Conservation (phyloP, 2,329 filamentous ascomycete species). For the Colletotrichum sidae region DNA sequence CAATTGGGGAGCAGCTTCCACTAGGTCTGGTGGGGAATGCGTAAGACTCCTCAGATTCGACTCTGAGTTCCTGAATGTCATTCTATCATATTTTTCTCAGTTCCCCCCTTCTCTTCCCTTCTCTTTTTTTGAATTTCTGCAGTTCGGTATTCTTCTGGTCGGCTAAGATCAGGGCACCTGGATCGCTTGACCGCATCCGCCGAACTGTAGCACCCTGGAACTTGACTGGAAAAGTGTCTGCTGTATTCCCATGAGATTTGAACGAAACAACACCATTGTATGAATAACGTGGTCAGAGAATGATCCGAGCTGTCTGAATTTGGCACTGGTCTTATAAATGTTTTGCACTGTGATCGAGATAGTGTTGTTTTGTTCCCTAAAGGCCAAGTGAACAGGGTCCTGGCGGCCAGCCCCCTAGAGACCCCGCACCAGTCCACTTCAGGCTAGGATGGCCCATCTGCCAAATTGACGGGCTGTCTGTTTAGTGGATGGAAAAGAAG, state of each 20-base stretch:
- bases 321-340: background rate
- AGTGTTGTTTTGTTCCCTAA: background rate
- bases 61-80: too few relatives aligned
- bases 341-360: background rate
- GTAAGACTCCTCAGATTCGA: too few relatives aligned
- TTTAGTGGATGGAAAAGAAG: slow-evolving; percentile 1
- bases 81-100: too few relatives aligned
- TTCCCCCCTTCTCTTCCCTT: too few relatives aligned
- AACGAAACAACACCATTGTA: background rate
- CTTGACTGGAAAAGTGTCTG: too few relatives aligned
- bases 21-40: too few relatives aligned
- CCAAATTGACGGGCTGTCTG: slow-evolving; percentile 28
- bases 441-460: slow-evolving; percentile 14
- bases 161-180: too few relatives aligned
- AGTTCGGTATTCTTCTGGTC: too few relatives aligned
- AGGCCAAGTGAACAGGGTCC: slow-evolving; percentile 1
- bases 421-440: slow-evolving; percentile 33
- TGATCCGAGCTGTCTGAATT: background rate
- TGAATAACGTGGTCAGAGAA: background rate
- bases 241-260: background rate
- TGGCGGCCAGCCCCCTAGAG: slow-evolving; percentile 1
- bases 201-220: too few relatives aligned
- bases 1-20: too few relatives aligned
- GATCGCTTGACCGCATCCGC: too few relatives aligned
- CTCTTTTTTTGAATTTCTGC: too few relatives aligned